A percentile compares a stretch with the other conserved stretches of the same genome.
phyloP scores from a whole-genome alignment of 2,329 filamentous ascomycete species.

The Fusarium coffeatum region DNA sequence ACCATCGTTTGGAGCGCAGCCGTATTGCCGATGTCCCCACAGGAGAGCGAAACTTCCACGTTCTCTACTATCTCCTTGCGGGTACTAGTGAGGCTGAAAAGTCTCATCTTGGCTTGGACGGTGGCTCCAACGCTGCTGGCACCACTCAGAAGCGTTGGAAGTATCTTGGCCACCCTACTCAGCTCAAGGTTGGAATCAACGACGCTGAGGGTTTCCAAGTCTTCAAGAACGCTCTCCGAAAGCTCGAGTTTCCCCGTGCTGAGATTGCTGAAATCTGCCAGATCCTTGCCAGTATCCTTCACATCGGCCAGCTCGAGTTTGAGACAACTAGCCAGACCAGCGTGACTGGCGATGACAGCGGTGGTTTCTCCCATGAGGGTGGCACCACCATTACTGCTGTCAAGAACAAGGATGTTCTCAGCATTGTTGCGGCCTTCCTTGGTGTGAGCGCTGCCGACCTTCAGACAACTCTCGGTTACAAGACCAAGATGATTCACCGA shows the following conservation, averaged over 20 bases:
- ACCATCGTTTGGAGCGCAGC: slow-evolving; percentile 92
- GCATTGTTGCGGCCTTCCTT: slow-evolving; percentile 91
- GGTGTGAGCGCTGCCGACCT: slow-evolving; percentile 84
- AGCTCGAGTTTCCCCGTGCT: slow-evolving; percentile 90
- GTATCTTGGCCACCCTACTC: slow-evolving; percentile 94
- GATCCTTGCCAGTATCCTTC: slow-evolving; percentile 91
- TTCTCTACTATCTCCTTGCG: slow-evolving; percentile 93
- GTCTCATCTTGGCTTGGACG: slow-evolving; percentile 77
- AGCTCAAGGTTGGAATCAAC: slow-evolving; percentile 96
- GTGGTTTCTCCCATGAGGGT: slow-evolving; percentile 95
- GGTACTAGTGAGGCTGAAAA: slow-evolving; percentile 94
- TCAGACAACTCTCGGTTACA: slow-evolving; percentile 90
- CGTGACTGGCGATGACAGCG: slow-evolving; percentile 86
- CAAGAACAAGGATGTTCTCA: slow-evolving; percentile 91
- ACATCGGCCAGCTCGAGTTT: slow-evolving; percentile 97
- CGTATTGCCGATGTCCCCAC: slow-evolving; percentile 92
- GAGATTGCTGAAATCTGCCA: slow-evolving; percentile 99
- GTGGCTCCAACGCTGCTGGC: slow-evolving; percentile 60
- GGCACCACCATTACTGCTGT: slow-evolving; percentile 86
- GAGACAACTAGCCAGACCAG: slow-evolving; percentile 83
- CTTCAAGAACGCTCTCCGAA: slow-evolving; percentile 94
- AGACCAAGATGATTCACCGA: slow-evolving; percentile 94
- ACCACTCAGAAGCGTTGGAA: slow-evolving; percentile 84
- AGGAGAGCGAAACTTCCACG: slow-evolving; percentile 95
- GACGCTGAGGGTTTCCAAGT: slow-evolving; percentile 95